Percentiles rank a stretch among this genome's conserved stretches.
These are phyloP conservation scores for Kondoa subrosea DNA, from an alignment of 768 basidiomycete species.

Conservation along the genomic window DNA sequence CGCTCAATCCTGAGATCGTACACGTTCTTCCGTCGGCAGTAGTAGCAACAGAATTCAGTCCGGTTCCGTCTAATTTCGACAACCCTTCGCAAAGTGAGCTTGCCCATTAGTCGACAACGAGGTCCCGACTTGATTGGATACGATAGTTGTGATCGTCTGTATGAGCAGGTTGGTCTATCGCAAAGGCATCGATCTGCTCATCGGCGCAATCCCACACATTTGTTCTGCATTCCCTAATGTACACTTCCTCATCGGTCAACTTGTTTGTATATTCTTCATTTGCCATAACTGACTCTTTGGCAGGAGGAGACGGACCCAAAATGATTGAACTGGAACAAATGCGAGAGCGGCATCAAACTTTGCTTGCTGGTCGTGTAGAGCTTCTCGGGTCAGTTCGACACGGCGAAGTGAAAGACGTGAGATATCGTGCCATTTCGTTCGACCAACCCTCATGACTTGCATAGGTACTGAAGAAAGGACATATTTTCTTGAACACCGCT, in stretches of 20 bases:
- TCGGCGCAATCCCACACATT: constrained; percentile 77
- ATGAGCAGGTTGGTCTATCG: constrained; percentile 80
- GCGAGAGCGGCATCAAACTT: constrained; percentile 56
- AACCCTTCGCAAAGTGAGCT: neutral
- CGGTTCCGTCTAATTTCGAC: constrained; percentile 31
- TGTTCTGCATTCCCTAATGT: constrained; percentile 73
- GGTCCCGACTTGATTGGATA: neutral
- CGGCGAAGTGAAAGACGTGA: constrained; percentile 62
- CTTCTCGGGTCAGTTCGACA: constrained; percentile 66
- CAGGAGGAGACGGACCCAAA: constrained; percentile 90
- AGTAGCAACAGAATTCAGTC: constrained; percentile 69
- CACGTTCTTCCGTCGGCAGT: constrained; percentile 91
- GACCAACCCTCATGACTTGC: neutral
- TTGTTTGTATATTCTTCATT: neutral
- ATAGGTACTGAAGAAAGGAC: constrained; percentile 66
- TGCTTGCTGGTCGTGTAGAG: constrained; percentile 79
- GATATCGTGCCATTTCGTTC: constrained; percentile 23
- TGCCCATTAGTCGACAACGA: neutral
- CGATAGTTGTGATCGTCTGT: constrained; percentile 71
- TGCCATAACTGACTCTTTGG: neutral
- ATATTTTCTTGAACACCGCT: constrained; percentile 88
- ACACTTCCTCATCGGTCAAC: constrained; percentile 64
- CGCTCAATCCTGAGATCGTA: constrained; percentile 51
- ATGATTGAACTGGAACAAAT: constrained; percentile 86
- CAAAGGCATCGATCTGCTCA: constrained; percentile 88